Base-by-base conservation (phyloP, 768 basidiomycete genomes). In the Crucibulum laeve region DNA sequence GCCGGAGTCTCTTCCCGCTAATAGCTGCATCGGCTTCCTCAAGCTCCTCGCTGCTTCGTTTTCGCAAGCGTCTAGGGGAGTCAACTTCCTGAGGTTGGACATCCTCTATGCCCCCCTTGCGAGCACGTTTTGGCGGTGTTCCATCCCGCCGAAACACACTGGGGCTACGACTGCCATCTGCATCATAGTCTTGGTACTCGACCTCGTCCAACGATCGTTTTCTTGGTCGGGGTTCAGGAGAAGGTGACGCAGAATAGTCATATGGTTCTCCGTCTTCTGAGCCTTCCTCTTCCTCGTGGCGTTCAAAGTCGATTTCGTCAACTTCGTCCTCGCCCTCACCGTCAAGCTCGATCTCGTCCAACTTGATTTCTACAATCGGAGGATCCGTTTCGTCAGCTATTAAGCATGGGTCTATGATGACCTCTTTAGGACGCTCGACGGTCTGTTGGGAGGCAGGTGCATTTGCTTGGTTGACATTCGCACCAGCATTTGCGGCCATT, bases 401-500 rank as follows among this genome's bases (percentile, higher is more conserved):
- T 18, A 8, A 19, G 6, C 17, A 24, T 10, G 38, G 17, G 26
- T 14, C 19, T 5, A 18, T 37, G 32, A 13, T 33, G 8, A 14
- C 35, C n/a, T 40, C 40, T 5, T 56, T 52, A 23, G 40, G 49
- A n/a, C 22, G 22, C 24, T 47, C 38, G 44, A 48, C 35, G 34
- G 39, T 33, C 41, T 51, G 25, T 42, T 49, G 19, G 40, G 51
- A 35, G 49, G 47, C 24, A 24, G 41, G 38, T 25, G 59, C 53
- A 40, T 52, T 53, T 10, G 64, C 63, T 36, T 54, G 46, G 26
- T 51, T 55, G 4, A 64, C 60, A 23, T 58, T 58, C 40, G 63
- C 65, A 3, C 65, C 69, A 35, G 71, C 67, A 45, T 76, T 79
- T 4, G 74, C 76, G 38, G 71, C 59, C 57, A 77, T 73, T 5